These are phyloP conservation scores for Scheffersomyces stambukii DNA, from an alignment of 1,139 yeast species.

Conservation along the genomic window DNA sequence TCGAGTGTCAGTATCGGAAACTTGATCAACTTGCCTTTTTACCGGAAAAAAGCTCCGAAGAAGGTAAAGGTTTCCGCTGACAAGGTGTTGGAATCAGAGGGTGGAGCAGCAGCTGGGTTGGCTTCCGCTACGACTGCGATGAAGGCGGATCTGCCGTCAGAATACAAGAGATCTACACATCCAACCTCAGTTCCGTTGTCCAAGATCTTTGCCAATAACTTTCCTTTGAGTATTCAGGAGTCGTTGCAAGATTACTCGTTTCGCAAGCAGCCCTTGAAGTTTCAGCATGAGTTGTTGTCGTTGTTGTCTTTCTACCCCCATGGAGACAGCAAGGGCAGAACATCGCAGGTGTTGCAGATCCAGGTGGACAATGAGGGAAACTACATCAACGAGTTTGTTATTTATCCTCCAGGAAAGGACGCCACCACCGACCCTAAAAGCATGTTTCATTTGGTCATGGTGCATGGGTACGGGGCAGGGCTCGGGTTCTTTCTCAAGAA, in stretches of 20 bases:
- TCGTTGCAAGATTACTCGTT: conserved; percentile 48
- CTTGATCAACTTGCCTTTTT: conserved; percentile 1
- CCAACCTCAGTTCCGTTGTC: conserved; percentile 61
- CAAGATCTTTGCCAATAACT: conserved; percentile 46
- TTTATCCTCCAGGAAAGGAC: conserved; percentile 41
- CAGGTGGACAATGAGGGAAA: conserved; percentile 38
- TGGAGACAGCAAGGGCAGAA: conserved; percentile 26
- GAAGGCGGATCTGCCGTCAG: background rate
- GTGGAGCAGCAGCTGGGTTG: background rate
- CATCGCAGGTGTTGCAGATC: conserved; percentile 30
- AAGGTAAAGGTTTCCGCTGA: background rate
- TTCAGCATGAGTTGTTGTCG: conserved; percentile 51
- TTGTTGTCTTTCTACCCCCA: conserved; percentile 38
- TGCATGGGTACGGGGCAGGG: conserved; percentile 82
- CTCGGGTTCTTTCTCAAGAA: conserved; percentile 67
- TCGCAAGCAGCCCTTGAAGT: conserved; percentile 37
- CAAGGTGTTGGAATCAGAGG: background rate
- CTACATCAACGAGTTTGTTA: conserved; percentile 61
- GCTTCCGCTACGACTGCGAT: conserved; percentile 1
- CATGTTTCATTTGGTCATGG: conserved; percentile 55
- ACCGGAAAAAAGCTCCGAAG: conserved; percentile 2
- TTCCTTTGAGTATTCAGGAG: conserved; percentile 53
- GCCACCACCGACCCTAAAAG: conserved; percentile 4
- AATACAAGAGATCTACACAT: conserved; percentile 49
- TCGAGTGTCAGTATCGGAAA: conserved; percentile 2